Evolutionary conservation across 306 rosid genomes (phyloP), one percentile per base, ranked within the genome.

Genomic region (Amphicarpaea edgeworthii): DNA sequence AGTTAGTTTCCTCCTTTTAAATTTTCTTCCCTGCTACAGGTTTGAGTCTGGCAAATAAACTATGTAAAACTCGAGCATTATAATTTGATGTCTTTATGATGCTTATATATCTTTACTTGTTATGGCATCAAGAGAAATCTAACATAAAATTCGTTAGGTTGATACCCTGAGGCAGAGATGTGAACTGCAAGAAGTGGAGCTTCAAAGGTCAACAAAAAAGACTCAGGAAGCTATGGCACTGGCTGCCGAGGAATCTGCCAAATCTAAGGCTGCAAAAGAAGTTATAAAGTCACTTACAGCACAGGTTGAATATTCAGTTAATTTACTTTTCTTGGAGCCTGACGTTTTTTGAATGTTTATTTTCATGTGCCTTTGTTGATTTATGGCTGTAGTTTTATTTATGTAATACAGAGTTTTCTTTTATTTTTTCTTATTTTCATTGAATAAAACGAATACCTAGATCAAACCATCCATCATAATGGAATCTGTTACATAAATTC

Each of bases 181-280:
- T 88, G 93, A 92, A 67, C 81, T 80, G 72, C 98, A 92, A 86
- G 97, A 95, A 80, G 23, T 81, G 71, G 97, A 92, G 83, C 90
- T 95, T 85, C 90, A 92, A 79, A 92, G 80, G 81, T 95, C 98
- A 9, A 71, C 87, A 45, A 95, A 83, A 90, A 92, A 89, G 83
- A 86, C 90, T 70, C 91, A 93, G 82, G 98, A 95, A 79, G 96
- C 97, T 77, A 77, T 86, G 82, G 77, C 92, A 62, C 32, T 86
- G 67, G 98, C 90, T 73, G 87, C 92, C 6, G 98, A 95, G 76
- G 98, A 95, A 79, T 85, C 97, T 81, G 81, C 91, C 67, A 95
- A 92, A 84, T 92, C 92, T 55, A 90, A 82, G 83, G 98, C 96
- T 43, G 98, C 96, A 12, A 95, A 95, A 86, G 98, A 95, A 87